Base-by-base conservation (phyloP, 352 stramenopile genomes). In the Pythium monospermum region DNA sequence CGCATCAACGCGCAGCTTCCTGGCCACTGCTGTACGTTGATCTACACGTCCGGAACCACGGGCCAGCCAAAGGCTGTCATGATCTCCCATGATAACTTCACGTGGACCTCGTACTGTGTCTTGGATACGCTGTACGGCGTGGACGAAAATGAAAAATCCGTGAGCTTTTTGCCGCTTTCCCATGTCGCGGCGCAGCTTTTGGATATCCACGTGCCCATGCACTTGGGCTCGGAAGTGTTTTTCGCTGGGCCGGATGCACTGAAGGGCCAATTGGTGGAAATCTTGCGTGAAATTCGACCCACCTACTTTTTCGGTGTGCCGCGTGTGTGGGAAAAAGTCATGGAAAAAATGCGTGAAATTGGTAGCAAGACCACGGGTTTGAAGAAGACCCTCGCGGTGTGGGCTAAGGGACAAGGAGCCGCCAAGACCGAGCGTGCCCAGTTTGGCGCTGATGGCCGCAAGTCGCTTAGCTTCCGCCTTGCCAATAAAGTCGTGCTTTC, bases 41-140 rank as follows among this genome's bases (percentile, higher is more conserved):
- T 97, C 56, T 97, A 97, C 73, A 97, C 87, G 25, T 96, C 81
- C 2, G 91, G 91, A 30, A 85, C 76, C 26, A 88, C 76, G 6
- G 76, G 76, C 13, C 63, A 66, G 21, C 68, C 76, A 15, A 88
- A 88, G 60, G 76, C 65, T 53, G 76, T 85, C 32, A 85, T 88
- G 76, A 76, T 88, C 64, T 85, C 74, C 18, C 73, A 88, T 52
- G 76, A 88, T 62, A 85, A 85, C 52, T 77, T 86, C 42, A 83
- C 76, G 18, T 89, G 78, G 78, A 83, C 73, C 16, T 68, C 77
- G 25, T 75, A 72, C 43, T 66, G 64, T 37, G 53, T 80, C 15
- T 66, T 83, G 39, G 75, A 83, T 46, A 67, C 64, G 15, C 41
- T 83, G n/a, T 59, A 73, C 49, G 68, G 64, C 52, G 60, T 84